Base-by-base conservation (phyloP, 2,329 filamentous ascomycete species). In the Fusarium sp. region DNA sequence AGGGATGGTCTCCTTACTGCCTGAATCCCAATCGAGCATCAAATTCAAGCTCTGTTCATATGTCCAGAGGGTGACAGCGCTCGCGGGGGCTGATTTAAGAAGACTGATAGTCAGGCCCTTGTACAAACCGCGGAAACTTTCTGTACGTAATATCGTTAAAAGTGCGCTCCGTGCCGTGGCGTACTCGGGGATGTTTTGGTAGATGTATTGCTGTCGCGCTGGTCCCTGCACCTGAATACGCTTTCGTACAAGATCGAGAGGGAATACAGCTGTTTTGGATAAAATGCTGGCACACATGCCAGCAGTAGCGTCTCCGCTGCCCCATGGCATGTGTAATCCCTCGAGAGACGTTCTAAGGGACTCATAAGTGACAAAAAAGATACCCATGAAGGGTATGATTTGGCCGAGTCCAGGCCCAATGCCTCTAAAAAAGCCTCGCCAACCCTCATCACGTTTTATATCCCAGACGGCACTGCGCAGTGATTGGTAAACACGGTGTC, bases 351-450 rank as follows among this genome's bases (percentile, higher is more conserved):
- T 80, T 11, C 93, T 87, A 56, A 97, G 84, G 15, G 88, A 86
- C 82, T 99, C 96, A 83, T 98, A 99, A 44, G 91, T 89, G 38
- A 93, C 89, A 83, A 99, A 99, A 85, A 99, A 98, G 6, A 97
- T 86, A 20, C 96, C 96, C 96, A 99, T 99, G 81, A 95, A 97
- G 5, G 96, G 96, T 15, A 97, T 90, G 54, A 98, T 96, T 84
- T 98, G 95, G 31, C 87, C 92, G 28, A 98, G 85, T 0, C 92
- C 94, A 4, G 95, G 95, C 3, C 89, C 89, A 38, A 97, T 85
- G 7, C 96, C 96, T 54, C 94, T 93, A 82, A 97, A 99, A 84
- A 97, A 98, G 0, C 96, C 96, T 8, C 82, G 81, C 0, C 84
- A 76, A 0, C 96, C 96, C 83, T 99, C 96, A 68, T 93, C 87